These are phyloP conservation scores for Parachaetomium inaequale DNA, from an alignment of 495 filamentous ascomycete species.

Conservation along the genomic window DNA sequence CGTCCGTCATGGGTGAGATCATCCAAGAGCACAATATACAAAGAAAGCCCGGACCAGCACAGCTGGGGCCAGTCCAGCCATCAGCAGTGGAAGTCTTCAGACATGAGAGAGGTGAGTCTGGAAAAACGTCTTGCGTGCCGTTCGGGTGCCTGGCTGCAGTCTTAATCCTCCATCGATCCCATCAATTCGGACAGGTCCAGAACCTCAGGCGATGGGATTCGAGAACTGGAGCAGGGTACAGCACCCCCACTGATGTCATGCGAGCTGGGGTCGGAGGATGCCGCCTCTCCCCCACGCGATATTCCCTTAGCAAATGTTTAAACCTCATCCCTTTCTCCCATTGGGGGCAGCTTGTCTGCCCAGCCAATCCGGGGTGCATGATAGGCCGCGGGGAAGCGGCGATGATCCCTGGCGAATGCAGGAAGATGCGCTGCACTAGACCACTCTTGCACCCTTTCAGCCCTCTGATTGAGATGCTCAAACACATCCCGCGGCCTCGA, in stretches of 20 bases:
- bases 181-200: too few species aligned
- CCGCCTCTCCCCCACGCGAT: slow-evolving; percentile 22
- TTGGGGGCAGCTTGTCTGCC: slow-evolving; percentile 17
- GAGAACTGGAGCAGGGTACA: slow-evolving; percentile 5
- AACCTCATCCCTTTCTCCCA: slow-evolving; percentile 28
- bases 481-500: not conserved
- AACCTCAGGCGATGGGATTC: too few species aligned
- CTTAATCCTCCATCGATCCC: too few species aligned
- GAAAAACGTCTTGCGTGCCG: too few species aligned
- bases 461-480: not conserved
- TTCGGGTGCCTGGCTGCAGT: too few species aligned
- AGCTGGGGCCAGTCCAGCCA: too few species aligned
- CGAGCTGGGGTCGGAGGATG: not conserved
- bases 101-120: too few species aligned
- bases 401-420: slow-evolving; percentile 22
- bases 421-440: slow-evolving; percentile 20
- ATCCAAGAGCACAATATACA: too few species aligned
- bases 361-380: slow-evolving; percentile 15
- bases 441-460: not conserved
- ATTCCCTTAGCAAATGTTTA: slow-evolving; percentile 31
- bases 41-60: too few species aligned
- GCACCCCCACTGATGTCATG: slow-evolving; percentile 9
- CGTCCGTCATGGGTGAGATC: too few species aligned
- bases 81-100: too few species aligned
- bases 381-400: slow-evolving; percentile 26